These are phyloP conservation scores for Cladophialophora bantiana DNA, from an alignment of 2,329 filamentous ascomycete species.

Conservation along the genomic window DNA sequence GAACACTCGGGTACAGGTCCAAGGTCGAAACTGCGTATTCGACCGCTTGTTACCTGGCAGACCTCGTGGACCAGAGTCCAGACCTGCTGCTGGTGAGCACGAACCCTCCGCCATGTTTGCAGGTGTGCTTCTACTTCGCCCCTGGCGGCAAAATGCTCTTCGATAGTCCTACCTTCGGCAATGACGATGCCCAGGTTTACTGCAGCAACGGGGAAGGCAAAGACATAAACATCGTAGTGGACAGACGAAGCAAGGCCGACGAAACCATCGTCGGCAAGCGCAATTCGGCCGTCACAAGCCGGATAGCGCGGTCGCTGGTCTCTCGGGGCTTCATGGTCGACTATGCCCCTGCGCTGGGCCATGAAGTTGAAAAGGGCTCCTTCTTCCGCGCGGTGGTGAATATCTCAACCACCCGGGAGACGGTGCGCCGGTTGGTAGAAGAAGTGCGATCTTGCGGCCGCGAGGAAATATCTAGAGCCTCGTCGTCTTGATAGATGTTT, in stretches of 20 bases:
- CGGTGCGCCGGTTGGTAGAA: conserved; percentile 67
- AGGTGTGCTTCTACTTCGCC: conserved; percentile 93
- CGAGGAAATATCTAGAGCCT: background rate
- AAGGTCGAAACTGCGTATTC: conserved; percentile 77
- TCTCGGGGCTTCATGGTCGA: conserved; percentile 72
- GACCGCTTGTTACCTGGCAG: conserved; percentile 72
- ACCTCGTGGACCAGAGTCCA: conserved; percentile 60
- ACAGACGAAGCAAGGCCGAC: background rate
- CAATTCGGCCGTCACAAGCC: conserved; percentile 64
- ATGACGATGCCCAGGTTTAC: conserved; percentile 28
- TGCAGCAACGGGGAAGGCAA: conserved; percentile 44
- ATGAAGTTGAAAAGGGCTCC: conserved; percentile 39
- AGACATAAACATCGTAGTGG: background rate
- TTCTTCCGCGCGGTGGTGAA: conserved; percentile 76
- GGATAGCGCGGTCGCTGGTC: conserved; percentile 63
- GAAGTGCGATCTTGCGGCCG: conserved; percentile 60
- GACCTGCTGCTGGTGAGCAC: conserved; percentile 76
- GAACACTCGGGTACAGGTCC: conserved; percentile 71
- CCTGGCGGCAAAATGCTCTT: conserved; percentile 61
- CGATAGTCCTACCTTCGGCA: conserved; percentile 39
- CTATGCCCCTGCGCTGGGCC: conserved; percentile 59
- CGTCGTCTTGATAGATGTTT: background rate
- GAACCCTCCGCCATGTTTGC: conserved; percentile 83
- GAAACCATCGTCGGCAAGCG: conserved; percentile 45
- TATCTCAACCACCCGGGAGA: conserved; percentile 64